phyloP scores from a whole-genome alignment of 2,329 filamentous ascomycete species.

The Phaeosphaeriaceae sp. region DNA sequence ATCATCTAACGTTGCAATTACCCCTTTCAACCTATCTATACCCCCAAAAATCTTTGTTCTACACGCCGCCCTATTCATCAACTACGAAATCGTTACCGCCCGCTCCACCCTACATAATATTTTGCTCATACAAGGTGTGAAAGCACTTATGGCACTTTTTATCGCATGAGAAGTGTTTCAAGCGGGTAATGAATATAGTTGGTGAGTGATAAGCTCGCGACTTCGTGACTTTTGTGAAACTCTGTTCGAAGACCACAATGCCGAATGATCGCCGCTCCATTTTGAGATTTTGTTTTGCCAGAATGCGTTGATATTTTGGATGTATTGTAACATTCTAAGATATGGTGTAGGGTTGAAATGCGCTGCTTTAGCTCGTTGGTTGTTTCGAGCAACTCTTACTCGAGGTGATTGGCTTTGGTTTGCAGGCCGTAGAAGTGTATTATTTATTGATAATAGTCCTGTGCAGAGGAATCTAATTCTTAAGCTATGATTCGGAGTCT shows the following conservation, averaged over 20 bases:
- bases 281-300: conserved; percentile 13
- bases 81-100: conserved; percentile 49
- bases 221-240: conserved; percentile 19
- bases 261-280: conserved; percentile 18
- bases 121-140: conserved; percentile 13
- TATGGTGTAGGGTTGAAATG: conserved; percentile 18
- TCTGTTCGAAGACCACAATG: conserved; percentile 16
- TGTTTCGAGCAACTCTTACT: conserved; percentile 11
- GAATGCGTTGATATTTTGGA: conserved; percentile 23
- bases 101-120: conserved; percentile 36
- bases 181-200: conserved; percentile 14
- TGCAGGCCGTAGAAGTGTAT: conserved; percentile 23
- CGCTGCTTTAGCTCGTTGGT: conserved; percentile 12
- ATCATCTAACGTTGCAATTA: no score
- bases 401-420: conserved; percentile 8
- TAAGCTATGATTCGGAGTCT: conserved; percentile 13
- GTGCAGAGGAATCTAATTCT: conserved; percentile 24
- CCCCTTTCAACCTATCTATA: no score
- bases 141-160: conserved; percentile 17
- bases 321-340: conserved; percentile 25
- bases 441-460: conserved; percentile 28
- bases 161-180: conserved; percentile 23
- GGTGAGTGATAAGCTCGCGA: conserved; percentile 17
- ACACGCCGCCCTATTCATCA: conserved; percentile 44
- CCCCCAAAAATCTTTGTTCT: conserved; percentile 53